phyloP scores from a whole-genome alignment of 1,284 basidiomycete genomes.

The Cutaneotrichosporon dermatis region DNA sequence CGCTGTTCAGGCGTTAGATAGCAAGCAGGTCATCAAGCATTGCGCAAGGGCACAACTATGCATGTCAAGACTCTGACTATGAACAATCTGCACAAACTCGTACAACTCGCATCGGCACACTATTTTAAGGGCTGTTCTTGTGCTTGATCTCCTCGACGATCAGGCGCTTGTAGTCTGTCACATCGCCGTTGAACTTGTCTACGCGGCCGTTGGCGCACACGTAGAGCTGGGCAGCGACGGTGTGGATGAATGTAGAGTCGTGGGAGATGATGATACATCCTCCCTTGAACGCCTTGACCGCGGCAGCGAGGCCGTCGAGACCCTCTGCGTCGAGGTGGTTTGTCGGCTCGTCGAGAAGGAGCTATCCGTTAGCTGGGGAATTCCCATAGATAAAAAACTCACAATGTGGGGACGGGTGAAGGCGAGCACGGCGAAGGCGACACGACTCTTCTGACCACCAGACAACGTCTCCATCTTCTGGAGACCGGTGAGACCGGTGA shows the following conservation, averaged over 20 bases:
- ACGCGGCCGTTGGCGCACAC: conserved; percentile 84
- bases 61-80: too few species aligned
- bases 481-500: conserved; percentile 87
- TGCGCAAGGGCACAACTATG: too few species aligned
- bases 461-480: conserved; percentile 55
- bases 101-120: too few species aligned
- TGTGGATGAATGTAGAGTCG: conserved; percentile 88
- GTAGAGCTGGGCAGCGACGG: conserved; percentile 51
- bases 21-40: not conserved
- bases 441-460: conserved; percentile 94
- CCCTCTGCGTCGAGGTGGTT: conserved; percentile 95
- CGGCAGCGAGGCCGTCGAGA: conserved; percentile 90
- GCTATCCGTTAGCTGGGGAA: conserved; percentile 7
- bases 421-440: conserved; percentile 89
- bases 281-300: conserved; percentile 87
- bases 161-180: conserved; percentile 81
- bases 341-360: conserved; percentile 92
- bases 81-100: too few species aligned
- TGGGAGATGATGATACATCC: conserved; percentile 79
- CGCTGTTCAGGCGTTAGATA: conserved; percentile 1
- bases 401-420: conserved; percentile 77
- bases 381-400: not conserved
- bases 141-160: conserved; percentile 20
- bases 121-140: conserved; percentile 2
- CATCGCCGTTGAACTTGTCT: conserved; percentile 81